Conservation (phyloP, 768 basidiomycete species). For the Lactarius evosmus region DNA sequence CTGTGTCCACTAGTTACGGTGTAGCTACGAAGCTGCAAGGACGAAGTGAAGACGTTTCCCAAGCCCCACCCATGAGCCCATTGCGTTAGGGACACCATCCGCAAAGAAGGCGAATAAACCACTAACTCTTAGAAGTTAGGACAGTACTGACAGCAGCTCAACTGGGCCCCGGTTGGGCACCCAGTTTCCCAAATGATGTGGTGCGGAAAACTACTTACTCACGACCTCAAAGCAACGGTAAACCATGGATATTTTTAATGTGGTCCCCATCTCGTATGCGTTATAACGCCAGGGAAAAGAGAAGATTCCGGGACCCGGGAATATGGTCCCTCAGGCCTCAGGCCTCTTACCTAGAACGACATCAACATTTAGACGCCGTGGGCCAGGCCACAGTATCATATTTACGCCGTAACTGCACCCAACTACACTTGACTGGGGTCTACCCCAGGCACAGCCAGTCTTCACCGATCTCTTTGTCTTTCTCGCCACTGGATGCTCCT, state of each 20-base stretch:
- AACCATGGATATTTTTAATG: not conserved
- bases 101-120: not conserved
- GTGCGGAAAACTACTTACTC: not conserved
- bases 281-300: not conserved
- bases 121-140: not conserved
- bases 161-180: not conserved
- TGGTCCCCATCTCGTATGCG: not conserved
- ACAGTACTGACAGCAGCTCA: not conserved
- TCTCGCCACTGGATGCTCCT: not conserved
- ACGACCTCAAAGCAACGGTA: not conserved
- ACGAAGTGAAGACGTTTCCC: not conserved
- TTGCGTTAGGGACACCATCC: not conserved
- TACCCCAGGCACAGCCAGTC: not conserved
- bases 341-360: not conserved
- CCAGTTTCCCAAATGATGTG: not conserved
- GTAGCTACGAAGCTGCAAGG: not conserved
- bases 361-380: not conserved
- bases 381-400: not conserved
- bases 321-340: not conserved
- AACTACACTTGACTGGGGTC: not conserved
- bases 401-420: not conserved
- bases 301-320: not conserved
- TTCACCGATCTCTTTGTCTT: not conserved
- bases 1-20: not conserved
- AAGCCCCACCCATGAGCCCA: not conserved